Evolutionary conservation across 2,329 filamentous ascomycete genomes (phyloP).

Genomic region (Colletotrichum destructivum): DNA sequence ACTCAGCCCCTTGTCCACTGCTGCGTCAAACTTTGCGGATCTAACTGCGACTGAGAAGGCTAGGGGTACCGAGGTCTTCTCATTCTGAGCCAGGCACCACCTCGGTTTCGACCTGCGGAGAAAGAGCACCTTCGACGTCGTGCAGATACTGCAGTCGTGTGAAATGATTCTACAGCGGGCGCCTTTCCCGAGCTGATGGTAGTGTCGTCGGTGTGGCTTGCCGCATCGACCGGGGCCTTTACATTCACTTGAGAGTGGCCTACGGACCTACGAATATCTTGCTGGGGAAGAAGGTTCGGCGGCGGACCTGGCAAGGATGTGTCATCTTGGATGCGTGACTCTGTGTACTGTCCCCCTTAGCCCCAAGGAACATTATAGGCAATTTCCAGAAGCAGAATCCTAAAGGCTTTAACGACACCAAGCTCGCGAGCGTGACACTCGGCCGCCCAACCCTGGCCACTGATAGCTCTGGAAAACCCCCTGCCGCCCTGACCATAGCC

Average conservation of each 20-base stretch:
- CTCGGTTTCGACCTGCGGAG: slow-evolving; percentile 53
- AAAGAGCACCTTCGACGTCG: slow-evolving; percentile 54
- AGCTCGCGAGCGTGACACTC: slow-evolving; percentile 13
- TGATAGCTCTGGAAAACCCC: background rate
- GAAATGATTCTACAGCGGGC: slow-evolving; percentile 58
- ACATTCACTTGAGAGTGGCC: slow-evolving; percentile 53
- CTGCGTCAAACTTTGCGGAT: slow-evolving; percentile 53
- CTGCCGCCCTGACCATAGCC: background rate
- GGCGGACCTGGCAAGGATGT: slow-evolving; percentile 58
- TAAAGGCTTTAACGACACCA: background rate
- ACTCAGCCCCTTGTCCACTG: slow-evolving; percentile 59
- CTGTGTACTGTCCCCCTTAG: background rate
- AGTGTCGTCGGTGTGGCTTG: slow-evolving; percentile 59
- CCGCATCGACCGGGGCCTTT: slow-evolving; percentile 57
- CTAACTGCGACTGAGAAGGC: background rate
- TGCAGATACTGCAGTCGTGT: slow-evolving; percentile 58
- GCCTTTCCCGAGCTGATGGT: slow-evolving; percentile 57
- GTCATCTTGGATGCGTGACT: slow-evolving; percentile 55
- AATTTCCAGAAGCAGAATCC: background rate
- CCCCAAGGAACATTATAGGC: background rate
- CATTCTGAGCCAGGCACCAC: background rate
- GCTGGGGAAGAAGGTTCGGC: slow-evolving; percentile 54
- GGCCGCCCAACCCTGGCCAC: slow-evolving; percentile 3
- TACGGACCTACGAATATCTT: slow-evolving; percentile 36
- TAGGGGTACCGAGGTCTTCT: slow-evolving; percentile 2